Percentiles rank a stretch among this genome's conserved stretches.
phyloP scores from a whole-genome alignment of 2,329 filamentous ascomycete genomes.

The Mycosphaerella arachidis region DNA sequence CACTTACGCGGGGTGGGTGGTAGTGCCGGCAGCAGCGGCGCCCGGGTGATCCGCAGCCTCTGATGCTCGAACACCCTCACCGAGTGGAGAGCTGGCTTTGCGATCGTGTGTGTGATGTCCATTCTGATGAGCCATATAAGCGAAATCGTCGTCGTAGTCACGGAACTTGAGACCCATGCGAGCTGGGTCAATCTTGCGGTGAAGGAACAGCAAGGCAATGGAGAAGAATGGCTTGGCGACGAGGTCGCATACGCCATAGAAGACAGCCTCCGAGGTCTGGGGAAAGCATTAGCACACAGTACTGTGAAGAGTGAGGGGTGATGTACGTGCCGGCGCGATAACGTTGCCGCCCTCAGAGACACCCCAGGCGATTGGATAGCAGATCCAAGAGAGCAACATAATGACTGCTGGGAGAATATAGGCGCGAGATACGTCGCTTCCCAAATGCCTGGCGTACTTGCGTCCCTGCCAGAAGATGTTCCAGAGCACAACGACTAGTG shows the following conservation, averaged over 20 bases:
- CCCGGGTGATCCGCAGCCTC: background rate
- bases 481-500: conserved; percentile 54
- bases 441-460: conserved; percentile 49
- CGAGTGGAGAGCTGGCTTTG: background rate
- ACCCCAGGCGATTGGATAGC: conserved; percentile 60
- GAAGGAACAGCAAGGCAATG: conserved; percentile 52
- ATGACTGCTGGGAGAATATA: conserved; percentile 51
- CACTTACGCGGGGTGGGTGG: background rate
- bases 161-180: conserved; percentile 49
- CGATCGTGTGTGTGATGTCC: background rate
- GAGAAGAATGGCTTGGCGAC: conserved; percentile 59
- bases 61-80: conserved; percentile 3
- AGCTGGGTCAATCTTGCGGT: conserved; percentile 55
- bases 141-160: conserved; percentile 29
- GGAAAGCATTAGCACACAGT: background rate
- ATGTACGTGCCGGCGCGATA: conserved; percentile 44
- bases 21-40: background rate
- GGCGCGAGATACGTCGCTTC: conserved; percentile 44
- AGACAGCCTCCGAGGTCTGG: conserved; percentile 57
- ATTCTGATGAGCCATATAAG: background rate
- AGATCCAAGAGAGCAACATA: conserved; percentile 54
- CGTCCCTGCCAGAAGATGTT: conserved; percentile 44
- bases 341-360: conserved; percentile 57
- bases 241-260: conserved; percentile 61
- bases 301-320: background rate